phyloP scores from a whole-genome alignment of 805 yeast species.

The Danielozyma ontarioensis region DNA sequence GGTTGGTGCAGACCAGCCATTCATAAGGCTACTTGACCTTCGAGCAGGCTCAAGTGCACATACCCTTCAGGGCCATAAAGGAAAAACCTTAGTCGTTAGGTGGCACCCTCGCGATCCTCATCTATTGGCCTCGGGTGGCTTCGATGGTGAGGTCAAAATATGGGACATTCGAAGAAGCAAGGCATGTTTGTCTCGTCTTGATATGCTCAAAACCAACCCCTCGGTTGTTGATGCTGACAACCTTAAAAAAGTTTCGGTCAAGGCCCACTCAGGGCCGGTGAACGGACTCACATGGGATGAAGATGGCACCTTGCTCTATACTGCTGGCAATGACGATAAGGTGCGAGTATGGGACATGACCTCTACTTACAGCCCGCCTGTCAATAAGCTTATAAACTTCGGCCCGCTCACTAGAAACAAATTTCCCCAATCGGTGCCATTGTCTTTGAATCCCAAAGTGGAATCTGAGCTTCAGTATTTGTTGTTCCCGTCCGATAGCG shows the following conservation, averaged over 20 bases:
- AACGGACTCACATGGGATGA: conserved; percentile 78
- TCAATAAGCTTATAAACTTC: conserved; percentile 64
- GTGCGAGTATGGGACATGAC: conserved; percentile 72
- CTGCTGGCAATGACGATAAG: conserved; percentile 78
- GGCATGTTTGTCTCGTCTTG: conserved; percentile 60
- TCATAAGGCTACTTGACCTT: conserved; percentile 65
- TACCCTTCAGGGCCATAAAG: conserved; percentile 58
- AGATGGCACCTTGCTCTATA: conserved; percentile 54
- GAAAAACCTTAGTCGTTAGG: conserved; percentile 52
- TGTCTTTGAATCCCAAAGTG: conserved; percentile 44
- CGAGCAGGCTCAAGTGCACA: conserved; percentile 72
- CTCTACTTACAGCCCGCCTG: conserved; percentile 30
- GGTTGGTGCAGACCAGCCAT: conserved; percentile 66
- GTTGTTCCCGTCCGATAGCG: conserved; percentile 71
- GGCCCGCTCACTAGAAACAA: conserved; percentile 75
- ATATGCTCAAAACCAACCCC: conserved; percentile 43
- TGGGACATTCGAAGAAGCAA: conserved; percentile 82
- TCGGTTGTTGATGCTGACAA: conserved; percentile 16
- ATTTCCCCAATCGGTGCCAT: conserved; percentile 43
- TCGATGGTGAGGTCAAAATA: conserved; percentile 70
- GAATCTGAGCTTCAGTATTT: conserved; percentile 57
- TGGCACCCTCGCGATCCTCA: conserved; percentile 70
- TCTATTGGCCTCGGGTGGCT: conserved; percentile 72
- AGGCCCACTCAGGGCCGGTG: conserved; percentile 74
- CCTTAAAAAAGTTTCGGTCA: conserved; percentile 30